Evolutionary conservation across 306 rosid genomes (phyloP).

Genomic region (Acacia crassicarpa): DNA sequence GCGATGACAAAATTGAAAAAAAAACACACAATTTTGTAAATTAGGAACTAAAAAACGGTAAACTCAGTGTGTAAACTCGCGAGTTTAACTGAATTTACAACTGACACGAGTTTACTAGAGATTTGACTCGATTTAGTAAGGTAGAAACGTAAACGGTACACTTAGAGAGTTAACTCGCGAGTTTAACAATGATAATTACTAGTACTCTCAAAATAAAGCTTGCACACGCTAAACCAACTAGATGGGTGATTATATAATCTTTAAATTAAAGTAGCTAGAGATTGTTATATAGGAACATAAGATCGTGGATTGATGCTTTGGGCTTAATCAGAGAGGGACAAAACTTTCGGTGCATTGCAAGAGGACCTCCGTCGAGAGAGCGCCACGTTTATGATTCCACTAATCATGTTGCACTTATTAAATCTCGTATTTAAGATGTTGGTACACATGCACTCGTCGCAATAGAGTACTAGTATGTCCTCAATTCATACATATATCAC

Average conservation of each 20-base stretch:
- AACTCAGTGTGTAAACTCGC: no score
- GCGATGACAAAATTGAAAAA: no score
- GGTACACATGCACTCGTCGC: background rate
- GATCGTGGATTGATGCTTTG: constrained; percentile 4
- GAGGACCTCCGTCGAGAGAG: background rate
- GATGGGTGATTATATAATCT: background rate
- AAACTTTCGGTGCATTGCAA: constrained; percentile 28
- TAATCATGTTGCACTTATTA: background rate
- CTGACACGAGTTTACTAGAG: no score
- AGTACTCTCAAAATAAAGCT: background rate
- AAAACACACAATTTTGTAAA: no score
- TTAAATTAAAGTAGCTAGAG: background rate
- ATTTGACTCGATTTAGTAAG: no score
- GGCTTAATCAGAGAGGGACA: constrained; percentile 1
- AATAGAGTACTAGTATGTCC: background rate
- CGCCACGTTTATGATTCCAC: constrained; percentile 30
- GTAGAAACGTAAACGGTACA: no score
- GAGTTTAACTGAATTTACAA: no score
- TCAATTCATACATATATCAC: background rate
- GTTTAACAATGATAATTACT: no score
- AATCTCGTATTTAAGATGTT: constrained; percentile 10
- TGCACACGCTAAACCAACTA: background rate
- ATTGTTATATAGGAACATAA: background rate
- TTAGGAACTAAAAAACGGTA: no score
- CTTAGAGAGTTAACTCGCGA: no score